These are phyloP conservation scores for Passalora sequoiae DNA, from an alignment of 2,329 filamentous ascomycete species.

Conservation along the genomic window DNA sequence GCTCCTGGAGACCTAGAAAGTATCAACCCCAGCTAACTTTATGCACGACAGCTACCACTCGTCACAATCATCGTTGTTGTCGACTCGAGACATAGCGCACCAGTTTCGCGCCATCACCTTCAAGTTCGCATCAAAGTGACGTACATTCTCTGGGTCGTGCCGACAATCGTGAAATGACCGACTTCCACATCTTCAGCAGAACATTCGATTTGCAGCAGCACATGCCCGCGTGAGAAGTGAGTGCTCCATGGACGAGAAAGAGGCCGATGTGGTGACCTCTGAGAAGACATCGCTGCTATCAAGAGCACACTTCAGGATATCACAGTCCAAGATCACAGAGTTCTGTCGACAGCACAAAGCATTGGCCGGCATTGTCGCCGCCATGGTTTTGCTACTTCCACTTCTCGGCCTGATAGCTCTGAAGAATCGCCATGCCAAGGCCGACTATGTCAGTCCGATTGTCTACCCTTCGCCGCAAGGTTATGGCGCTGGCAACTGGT, in stretches of 20 bases:
- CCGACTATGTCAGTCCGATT: conserved; percentile 26
- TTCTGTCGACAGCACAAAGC: conserved; percentile 25
- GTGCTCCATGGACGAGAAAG: conserved; percentile 17
- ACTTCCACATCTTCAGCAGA: neutral
- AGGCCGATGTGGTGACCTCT: conserved; percentile 8
- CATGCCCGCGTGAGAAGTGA: neutral
- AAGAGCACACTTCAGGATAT: neutral
- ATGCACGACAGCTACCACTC: no score
- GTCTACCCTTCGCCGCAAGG: conserved; percentile 31
- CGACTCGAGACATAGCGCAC: no score
- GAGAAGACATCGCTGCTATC: conserved; percentile 12
- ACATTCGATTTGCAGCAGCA: no score
- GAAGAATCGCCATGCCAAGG: conserved; percentile 20
- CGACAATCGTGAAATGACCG: no score
- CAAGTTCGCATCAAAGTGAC: no score
- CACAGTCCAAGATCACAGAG: conserved; percentile 11
- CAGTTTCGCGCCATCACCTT: no score
- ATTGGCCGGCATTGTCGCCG: conserved; percentile 19
- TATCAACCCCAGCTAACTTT: no score
- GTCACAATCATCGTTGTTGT: no score
- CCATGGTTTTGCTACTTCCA: conserved; percentile 26
- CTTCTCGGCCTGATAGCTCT: conserved; percentile 30
- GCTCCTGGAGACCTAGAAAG: no score
- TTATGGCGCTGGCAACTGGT: conserved; percentile 33
- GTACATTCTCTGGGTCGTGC: no score